Conservation (phyloP, 768 basidiomycete genomes). For the Tulasnella sp. region DNA sequence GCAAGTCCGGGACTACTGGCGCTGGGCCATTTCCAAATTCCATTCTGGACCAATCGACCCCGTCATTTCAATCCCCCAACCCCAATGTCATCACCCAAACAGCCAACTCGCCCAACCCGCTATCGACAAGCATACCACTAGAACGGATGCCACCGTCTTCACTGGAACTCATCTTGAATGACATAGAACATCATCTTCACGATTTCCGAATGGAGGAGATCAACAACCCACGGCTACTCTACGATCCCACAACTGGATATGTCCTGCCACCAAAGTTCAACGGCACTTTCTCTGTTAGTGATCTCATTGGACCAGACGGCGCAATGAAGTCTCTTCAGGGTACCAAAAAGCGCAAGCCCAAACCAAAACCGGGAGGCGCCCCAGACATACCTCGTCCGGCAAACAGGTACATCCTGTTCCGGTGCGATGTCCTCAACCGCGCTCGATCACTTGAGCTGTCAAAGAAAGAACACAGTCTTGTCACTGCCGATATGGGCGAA, state of each 20-base stretch:
- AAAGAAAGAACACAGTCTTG: not conserved
- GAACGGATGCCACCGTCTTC: not conserved
- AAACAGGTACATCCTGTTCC: conserved; percentile 4
- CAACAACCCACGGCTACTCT: not conserved
- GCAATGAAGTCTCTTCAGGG: not conserved
- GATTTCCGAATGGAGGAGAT: not conserved
- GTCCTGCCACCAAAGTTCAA: not conserved
- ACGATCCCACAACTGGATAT: not conserved
- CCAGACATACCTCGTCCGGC: not conserved
- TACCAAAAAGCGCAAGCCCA: not conserved
- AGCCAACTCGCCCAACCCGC: not conserved
- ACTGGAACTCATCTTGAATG: not conserved
- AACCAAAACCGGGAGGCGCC: not conserved
- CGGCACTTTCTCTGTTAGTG: not conserved
- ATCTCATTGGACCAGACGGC: not conserved
- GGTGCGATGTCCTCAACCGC: not conserved
- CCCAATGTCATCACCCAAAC: not conserved
- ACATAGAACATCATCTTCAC: not conserved
- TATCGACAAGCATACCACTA: not conserved
- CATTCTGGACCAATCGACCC: not conserved
- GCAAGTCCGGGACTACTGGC: not conserved
- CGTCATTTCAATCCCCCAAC: not conserved
- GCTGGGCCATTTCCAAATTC: not conserved
- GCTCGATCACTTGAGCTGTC: not conserved
- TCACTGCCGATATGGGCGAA: not conserved